Evolutionary conservation across 2,329 filamentous ascomycete genomes (phyloP).

Genomic region (Phyllosticta citrichinensis): DNA sequence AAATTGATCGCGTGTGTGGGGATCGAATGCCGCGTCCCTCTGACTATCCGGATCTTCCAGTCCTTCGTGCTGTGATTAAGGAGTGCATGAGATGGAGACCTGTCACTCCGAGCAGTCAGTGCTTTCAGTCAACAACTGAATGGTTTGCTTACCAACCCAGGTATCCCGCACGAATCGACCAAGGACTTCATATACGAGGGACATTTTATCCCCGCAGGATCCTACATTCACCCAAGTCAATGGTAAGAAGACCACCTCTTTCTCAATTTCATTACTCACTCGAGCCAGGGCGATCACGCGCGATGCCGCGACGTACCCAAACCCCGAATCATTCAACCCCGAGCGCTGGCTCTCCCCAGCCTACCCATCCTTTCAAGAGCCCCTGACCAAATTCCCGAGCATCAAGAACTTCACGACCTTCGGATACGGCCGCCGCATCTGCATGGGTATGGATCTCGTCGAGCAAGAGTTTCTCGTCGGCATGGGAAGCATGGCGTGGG

Average conservation of each 20-base stretch:
- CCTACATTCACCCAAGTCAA: conserved; percentile 5
- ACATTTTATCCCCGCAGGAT: conserved; percentile 5
- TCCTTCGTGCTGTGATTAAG: conserved; percentile 20
- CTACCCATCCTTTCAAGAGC: conserved; percentile 13
- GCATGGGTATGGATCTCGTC: conserved; percentile 17
- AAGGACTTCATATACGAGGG: conserved; percentile 10
- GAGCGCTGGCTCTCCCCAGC: conserved; percentile 42
- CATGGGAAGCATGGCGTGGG: conserved; percentile 13
- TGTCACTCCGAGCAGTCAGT: conserved; percentile 21
- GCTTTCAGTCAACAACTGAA: neutral
- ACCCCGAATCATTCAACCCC: conserved; percentile 19
- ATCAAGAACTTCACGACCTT: conserved; percentile 21
- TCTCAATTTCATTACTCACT: neutral
- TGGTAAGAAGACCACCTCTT: neutral
- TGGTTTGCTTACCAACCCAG: neutral
- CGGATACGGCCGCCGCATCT: conserved; percentile 42
- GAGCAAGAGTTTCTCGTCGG: conserved; percentile 12
- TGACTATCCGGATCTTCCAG: conserved; percentile 19
- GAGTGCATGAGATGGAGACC: conserved; percentile 22
- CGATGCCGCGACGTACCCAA: conserved; percentile 15
- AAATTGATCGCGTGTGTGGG: conserved; percentile 15
- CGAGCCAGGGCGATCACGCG: neutral
- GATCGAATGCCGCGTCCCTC: conserved; percentile 15
- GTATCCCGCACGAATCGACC: neutral
- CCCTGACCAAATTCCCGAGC: conserved; percentile 12